phyloP scores from a whole-genome alignment of 2,329 filamentous ascomycete species.

The Claviceps fusiformis region DNA sequence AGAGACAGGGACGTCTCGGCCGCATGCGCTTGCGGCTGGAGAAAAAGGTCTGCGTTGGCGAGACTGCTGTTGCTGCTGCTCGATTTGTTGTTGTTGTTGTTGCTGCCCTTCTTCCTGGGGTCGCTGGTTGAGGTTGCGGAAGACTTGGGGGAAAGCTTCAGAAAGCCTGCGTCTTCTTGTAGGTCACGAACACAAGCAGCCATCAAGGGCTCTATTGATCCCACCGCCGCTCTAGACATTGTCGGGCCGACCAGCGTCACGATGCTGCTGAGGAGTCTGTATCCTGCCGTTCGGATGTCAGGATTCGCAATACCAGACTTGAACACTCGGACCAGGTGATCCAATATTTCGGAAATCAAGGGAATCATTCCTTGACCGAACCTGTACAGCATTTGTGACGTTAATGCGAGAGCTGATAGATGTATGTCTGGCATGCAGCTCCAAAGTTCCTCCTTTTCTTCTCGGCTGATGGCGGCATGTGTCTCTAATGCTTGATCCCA shows the following conservation, averaged over 20 bases:
- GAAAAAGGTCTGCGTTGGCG: constrained; percentile 62
- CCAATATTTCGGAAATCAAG: constrained; percentile 49
- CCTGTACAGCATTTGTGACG: constrained; percentile 42
- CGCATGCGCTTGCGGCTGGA: constrained; percentile 27
- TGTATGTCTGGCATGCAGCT: constrained; percentile 61
- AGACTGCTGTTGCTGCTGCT: constrained; percentile 18
- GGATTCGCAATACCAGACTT: constrained; percentile 38
- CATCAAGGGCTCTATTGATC: constrained; percentile 47
- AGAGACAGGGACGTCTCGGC: constrained; percentile 22
- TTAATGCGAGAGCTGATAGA: constrained; percentile 50
- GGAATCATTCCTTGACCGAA: constrained; percentile 45
- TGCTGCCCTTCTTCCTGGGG: constrained; percentile 16
- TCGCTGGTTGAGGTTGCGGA: constrained; percentile 15
- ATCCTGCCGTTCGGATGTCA: constrained; percentile 45
- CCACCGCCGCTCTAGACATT: constrained; percentile 51
- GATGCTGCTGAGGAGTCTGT: constrained; percentile 42
- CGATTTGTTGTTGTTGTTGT: constrained; percentile 15
- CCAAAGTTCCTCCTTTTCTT: constrained; percentile 74
- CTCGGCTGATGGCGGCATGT: constrained; percentile 60
- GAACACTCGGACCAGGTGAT: constrained; percentile 62
- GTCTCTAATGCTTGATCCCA: constrained; percentile 42
- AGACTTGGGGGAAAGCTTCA: constrained; percentile 26
- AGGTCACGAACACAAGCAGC: constrained; percentile 64
- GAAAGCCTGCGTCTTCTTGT: constrained; percentile 37
- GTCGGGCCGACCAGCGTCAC: constrained; percentile 50